phyloP scores from a whole-genome alignment of 768 basidiomycete genomes.

The Cystofilobasidium ferigula region DNA sequence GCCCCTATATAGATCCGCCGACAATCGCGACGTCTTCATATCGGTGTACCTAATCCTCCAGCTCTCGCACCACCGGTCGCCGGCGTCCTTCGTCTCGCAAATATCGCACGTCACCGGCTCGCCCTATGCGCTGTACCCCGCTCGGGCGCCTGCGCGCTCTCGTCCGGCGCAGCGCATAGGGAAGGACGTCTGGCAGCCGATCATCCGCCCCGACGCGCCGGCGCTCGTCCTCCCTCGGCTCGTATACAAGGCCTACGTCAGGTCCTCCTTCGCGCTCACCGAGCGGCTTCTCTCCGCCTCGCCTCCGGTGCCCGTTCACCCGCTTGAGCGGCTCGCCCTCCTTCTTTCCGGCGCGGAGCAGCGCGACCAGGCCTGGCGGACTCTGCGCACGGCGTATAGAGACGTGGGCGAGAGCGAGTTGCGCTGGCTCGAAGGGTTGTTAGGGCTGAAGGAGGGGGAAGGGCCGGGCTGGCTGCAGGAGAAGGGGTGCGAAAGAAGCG shows the following conservation, averaged over 20 bases:
- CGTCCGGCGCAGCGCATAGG: background rate
- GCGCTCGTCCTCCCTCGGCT: background rate
- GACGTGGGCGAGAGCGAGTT: background rate
- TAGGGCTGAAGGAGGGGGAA: too few relatives aligned
- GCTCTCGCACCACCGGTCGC: slow-evolving; percentile 13
- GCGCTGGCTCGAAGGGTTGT: background rate
- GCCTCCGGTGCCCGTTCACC: background rate
- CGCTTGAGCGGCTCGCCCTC: slow-evolving; percentile 14
- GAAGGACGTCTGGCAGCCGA: background rate
- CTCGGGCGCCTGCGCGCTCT: background rate
- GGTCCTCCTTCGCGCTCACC: background rate
- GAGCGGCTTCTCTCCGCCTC: background rate
- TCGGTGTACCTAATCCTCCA: slow-evolving; percentile 14
- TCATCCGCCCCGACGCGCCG: background rate
- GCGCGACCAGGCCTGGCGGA: background rate
- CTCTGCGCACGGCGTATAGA: background rate
- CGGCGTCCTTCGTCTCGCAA: slow-evolving; percentile 2
- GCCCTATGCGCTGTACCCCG: background rate
- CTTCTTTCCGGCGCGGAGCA: background rate
- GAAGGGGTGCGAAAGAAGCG: background rate
- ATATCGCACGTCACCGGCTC: background rate
- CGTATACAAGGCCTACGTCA: background rate
- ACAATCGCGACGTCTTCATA: slow-evolving; percentile 4
- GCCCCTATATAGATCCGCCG: too few relatives aligned
- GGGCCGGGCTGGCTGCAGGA: slow-evolving; percentile 7